Conservation (phyloP, 352 stramenopile genomes). For the Globisporangium iwayamae region DNA sequence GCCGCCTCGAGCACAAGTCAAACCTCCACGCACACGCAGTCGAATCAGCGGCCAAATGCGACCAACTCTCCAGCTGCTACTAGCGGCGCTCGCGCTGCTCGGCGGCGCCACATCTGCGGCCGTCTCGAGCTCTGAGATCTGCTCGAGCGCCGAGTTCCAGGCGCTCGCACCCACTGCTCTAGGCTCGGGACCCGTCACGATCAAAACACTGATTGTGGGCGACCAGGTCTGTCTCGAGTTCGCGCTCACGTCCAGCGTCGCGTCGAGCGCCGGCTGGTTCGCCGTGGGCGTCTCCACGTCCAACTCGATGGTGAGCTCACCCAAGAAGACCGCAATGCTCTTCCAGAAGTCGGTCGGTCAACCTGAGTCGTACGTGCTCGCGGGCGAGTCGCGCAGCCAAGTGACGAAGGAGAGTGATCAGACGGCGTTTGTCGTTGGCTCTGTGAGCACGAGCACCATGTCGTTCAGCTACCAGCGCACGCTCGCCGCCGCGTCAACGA, state of each 20-base stretch:
- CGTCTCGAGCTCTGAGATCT: constrained; percentile 30
- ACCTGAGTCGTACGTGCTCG: constrained; percentile 47
- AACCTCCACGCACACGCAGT: no score
- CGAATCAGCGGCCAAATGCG: no score
- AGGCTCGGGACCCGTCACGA: constrained; percentile 51
- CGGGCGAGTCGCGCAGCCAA: constrained; percentile 39
- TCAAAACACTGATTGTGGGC: constrained; percentile 48
- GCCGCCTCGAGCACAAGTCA: no score
- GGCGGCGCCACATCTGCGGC: neutral
- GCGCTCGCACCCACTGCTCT: constrained; percentile 41
- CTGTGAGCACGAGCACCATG: constrained; percentile 36
- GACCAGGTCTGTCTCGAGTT: constrained; percentile 68
- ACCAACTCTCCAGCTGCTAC: neutral
- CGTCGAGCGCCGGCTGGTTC: constrained; percentile 47
- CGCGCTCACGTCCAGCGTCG: constrained; percentile 33
- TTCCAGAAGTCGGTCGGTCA: constrained; percentile 39
- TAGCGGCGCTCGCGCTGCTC: constrained; percentile 2
- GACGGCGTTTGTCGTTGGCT: constrained; percentile 34
- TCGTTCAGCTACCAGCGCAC: constrained; percentile 72
- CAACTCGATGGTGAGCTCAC: constrained; percentile 63
- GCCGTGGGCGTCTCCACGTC: constrained; percentile 44
- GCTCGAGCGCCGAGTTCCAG: constrained; percentile 50
- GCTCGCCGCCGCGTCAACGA: constrained; percentile 37
- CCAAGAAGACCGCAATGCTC: constrained; percentile 64
- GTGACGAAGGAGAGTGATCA: constrained; percentile 45